A percentile compares a stretch with the other conserved stretches of the same genome.
These are phyloP conservation scores for Fusarium fracticaudum DNA, from an alignment of 2,329 filamentous ascomycete species.

Conservation along the genomic window DNA sequence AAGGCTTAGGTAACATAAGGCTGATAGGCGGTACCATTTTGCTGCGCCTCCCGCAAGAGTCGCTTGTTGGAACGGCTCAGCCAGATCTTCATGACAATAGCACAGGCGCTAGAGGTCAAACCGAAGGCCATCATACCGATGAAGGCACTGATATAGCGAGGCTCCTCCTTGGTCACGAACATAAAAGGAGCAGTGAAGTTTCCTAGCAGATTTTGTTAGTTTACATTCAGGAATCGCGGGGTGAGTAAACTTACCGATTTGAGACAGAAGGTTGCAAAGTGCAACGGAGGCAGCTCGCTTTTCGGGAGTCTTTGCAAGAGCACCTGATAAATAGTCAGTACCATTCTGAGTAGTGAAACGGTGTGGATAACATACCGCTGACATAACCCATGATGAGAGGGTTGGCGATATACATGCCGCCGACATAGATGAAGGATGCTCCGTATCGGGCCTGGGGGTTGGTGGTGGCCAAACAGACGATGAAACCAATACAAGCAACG, in stretches of 20 bases:
- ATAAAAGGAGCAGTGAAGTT: constrained; percentile 18
- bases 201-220: background rate
- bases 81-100: constrained; percentile 10
- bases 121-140: constrained; percentile 20
- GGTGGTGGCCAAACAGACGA: background rate
- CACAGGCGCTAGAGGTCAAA: background rate
- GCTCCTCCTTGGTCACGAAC: constrained; percentile 10
- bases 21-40: constrained; percentile 11
- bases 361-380: background rate
- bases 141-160: constrained; percentile 16
- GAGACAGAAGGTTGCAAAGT: constrained; percentile 1
- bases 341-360: rapidly evolving
- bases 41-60: constrained; percentile 5
- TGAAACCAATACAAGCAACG: constrained; percentile 1
- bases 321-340: background rate
- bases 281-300: constrained; percentile 16
- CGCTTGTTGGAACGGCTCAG: constrained; percentile 10
- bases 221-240: rapidly evolving
- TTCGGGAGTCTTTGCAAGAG: constrained; percentile 1
- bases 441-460: constrained; percentile 1
- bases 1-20: background rate
- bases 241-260: background rate
- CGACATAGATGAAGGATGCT: constrained; percentile 3
- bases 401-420: constrained; percentile 16
- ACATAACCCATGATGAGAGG: constrained; percentile 20